Conservation (phyloP, 2,329 filamentous ascomycete genomes). For the Diplocarpon mali region DNA sequence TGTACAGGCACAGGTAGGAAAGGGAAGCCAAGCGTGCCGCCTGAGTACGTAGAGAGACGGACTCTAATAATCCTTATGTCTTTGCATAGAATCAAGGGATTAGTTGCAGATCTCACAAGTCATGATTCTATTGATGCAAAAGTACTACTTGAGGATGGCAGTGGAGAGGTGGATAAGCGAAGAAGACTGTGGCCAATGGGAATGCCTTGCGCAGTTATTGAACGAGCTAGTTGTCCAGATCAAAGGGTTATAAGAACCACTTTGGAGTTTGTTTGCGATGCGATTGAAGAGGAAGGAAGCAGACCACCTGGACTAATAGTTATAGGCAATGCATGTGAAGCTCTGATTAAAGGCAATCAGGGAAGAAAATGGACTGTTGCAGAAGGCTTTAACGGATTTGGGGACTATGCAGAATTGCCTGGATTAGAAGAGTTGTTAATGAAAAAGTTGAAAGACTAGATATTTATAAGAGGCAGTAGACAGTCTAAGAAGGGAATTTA, state of each 20-base stretch:
- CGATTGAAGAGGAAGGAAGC: constrained; percentile 81
- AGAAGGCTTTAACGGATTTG: constrained; percentile 71
- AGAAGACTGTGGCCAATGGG: constrained; percentile 53
- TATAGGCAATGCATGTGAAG: constrained; percentile 73
- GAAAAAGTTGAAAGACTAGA: too few relatives aligned
- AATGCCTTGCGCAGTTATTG: constrained; percentile 88
- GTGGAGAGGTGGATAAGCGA: constrained; percentile 17
- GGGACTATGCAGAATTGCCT: constrained; percentile 28
- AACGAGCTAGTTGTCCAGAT: constrained; percentile 87
- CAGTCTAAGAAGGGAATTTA: too few relatives aligned
- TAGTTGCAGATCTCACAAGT: constrained; percentile 60
- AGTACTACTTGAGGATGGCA: constrained; percentile 26
- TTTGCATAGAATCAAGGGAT: constrained; percentile 66
- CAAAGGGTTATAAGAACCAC: constrained; percentile 88
- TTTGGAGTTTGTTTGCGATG: constrained; percentile 63
- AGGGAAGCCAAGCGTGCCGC: constrained; percentile 71
- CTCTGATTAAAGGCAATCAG: constrained; percentile 48
- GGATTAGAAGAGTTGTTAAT: too few relatives aligned
- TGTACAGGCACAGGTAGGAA: constrained; percentile 94
- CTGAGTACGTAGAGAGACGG: constrained; percentile 61
- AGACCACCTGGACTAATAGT: constrained; percentile 82
- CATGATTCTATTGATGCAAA: constrained; percentile 28
- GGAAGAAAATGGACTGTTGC: constrained; percentile 71
- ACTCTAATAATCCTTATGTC: constrained; percentile 96
- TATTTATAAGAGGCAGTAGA: too few relatives aligned